phyloP scores from a whole-genome alignment of 192 early-diverging fungal species.

The Backusella tarrabulga region DNA sequence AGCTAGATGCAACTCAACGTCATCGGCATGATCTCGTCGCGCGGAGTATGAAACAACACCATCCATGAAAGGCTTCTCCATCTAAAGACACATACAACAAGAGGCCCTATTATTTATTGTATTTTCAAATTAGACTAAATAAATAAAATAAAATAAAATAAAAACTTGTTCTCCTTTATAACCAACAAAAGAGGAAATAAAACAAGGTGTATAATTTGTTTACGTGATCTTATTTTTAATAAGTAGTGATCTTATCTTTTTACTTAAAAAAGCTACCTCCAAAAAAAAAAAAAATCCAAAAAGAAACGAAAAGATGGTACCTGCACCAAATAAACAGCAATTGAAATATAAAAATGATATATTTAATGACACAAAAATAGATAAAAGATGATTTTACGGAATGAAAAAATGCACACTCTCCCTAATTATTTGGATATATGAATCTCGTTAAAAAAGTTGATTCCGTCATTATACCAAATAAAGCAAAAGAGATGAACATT shows the following conservation, averaged over 20 bases:
- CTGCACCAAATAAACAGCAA: neutral
- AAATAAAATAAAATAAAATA: neutral
- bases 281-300: neutral
- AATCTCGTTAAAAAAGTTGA: neutral
- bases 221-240: neutral
- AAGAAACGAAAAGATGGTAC: too few relatives aligned
- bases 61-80: too few relatives aligned
- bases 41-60: neutral
- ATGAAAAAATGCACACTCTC: neutral
- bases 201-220: neutral
- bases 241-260: neutral
- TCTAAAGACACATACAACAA: neutral
- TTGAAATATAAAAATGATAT: neutral
- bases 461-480: neutral
- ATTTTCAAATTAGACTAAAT: neutral
- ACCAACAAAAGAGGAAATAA: neutral
- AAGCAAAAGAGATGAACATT: neutral
- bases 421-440: neutral
- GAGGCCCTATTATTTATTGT: neutral
- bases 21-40: neutral
- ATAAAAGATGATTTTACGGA: neutral
- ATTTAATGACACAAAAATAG: neutral
- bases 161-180: neutral
- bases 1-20: neutral
- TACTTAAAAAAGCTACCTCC: neutral